Evolutionary conservation across 768 basidiomycete species (phyloP).

Genomic region (Psilocybe tampanensis): DNA sequence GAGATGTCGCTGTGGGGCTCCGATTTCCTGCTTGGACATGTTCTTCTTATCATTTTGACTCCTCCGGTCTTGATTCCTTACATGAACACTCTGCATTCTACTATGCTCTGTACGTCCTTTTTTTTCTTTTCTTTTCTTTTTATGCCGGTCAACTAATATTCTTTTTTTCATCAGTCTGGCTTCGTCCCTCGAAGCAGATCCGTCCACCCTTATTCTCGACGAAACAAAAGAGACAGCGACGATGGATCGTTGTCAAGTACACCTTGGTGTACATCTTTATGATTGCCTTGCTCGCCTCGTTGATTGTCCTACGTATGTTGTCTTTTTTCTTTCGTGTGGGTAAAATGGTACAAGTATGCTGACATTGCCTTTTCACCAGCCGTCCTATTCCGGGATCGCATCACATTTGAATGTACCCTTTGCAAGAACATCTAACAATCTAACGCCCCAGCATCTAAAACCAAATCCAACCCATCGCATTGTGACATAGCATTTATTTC

Average conservation of each 20-base stretch:
- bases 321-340: slow-evolving; percentile 4
- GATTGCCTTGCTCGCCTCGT: slow-evolving; percentile 74
- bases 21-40: slow-evolving; percentile 86
- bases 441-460: slow-evolving; percentile 29
- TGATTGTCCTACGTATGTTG: slow-evolving; percentile 80
- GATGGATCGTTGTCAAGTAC: slow-evolving; percentile 93
- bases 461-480: background rate
- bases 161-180: slow-evolving; percentile 72
- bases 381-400: slow-evolving; percentile 77
- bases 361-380: slow-evolving; percentile 48
- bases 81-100: slow-evolving; percentile 87
- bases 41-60: slow-evolving; percentile 87
- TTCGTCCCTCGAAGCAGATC: slow-evolving; percentile 93
- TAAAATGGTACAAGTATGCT: background rate
- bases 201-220: slow-evolving; percentile 91
- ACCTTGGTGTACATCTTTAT: slow-evolving; percentile 80
- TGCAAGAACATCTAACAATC: slow-evolving; percentile 80
- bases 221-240: slow-evolving; percentile 88
- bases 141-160: background rate
- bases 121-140: slow-evolving; percentile 1
- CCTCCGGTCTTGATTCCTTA: slow-evolving; percentile 86
- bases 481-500: slow-evolving; percentile 20
- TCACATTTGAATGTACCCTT: slow-evolving; percentile 79
- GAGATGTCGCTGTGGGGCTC: slow-evolving; percentile 97
- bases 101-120: slow-evolving; percentile 79